phyloP scores from a whole-genome alignment of 306 rosid species.

The Lathyrus aphaca region DNA sequence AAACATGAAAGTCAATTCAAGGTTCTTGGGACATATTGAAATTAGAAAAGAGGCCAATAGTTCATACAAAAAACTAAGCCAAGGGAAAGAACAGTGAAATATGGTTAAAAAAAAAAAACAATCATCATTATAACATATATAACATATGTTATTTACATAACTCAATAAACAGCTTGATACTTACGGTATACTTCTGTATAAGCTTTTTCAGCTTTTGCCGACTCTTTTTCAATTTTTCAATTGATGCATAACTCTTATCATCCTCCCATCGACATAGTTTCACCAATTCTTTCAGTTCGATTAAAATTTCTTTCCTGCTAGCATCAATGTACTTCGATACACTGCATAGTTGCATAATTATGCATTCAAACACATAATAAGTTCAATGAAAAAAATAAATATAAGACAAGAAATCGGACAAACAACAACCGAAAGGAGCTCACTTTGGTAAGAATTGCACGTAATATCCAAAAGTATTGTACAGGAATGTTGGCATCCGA shows the following conservation, averaged over 20 bases:
- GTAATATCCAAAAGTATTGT: constrained; percentile 82
- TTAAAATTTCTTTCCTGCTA: constrained; percentile 55
- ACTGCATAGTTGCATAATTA: constrained; percentile 49
- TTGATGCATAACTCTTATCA: constrained; percentile 55
- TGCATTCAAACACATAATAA: constrained; percentile 10
- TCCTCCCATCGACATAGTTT: constrained; percentile 77
- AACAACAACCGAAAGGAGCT: constrained; percentile 42
- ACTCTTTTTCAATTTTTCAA: constrained; percentile 62
- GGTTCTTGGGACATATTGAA: not conserved
- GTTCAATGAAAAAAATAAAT: not conserved
- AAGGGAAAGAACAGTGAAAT: not conserved
- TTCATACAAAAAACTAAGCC: constrained; percentile 12
- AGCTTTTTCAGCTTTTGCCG: constrained; percentile 83
- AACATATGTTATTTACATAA: not conserved
- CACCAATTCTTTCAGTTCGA: constrained; percentile 63
- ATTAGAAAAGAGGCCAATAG: not conserved
- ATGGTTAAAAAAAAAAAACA: not conserved
- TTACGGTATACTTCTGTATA: constrained; percentile 77
- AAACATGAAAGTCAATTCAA: not conserved
- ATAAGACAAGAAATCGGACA: constrained; percentile 19
- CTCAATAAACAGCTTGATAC: constrained; percentile 34
- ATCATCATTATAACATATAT: not conserved
- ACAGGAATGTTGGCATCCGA: constrained; percentile 53
- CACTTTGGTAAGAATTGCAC: constrained; percentile 84
- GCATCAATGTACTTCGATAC: constrained; percentile 61